Evolutionary conservation across 2,329 filamentous ascomycete species (phyloP).

Genomic region (Mycosphaerelloides madeirae): DNA sequence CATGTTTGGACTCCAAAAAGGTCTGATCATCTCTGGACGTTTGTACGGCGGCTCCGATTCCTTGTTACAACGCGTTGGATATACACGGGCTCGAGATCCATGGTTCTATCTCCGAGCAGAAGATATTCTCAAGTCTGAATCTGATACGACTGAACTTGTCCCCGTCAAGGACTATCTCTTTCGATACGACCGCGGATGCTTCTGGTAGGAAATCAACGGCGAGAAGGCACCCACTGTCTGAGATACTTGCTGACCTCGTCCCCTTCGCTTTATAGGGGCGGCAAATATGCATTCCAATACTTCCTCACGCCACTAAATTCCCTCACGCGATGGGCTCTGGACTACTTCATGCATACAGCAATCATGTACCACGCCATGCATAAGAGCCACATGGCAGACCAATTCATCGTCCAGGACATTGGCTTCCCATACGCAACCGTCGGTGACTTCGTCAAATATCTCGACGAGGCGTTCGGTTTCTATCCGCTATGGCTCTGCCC

Average conservation of each 20-base stretch:
- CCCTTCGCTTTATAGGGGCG: too few species aligned
- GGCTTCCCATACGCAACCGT: slow-evolving; percentile 52
- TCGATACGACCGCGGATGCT: slow-evolving; percentile 60
- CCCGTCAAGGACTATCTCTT: slow-evolving; percentile 54
- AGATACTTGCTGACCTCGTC: too few species aligned
- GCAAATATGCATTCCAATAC: slow-evolving; percentile 56
- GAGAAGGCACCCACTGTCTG: too few species aligned
- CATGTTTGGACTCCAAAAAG: slow-evolving; percentile 41
- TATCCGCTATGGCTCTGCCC: slow-evolving; percentile 60
- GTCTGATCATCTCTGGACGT: slow-evolving; percentile 42
- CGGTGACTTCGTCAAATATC: slow-evolving; percentile 51
- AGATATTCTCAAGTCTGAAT: slow-evolving; percentile 36
- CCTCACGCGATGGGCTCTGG: slow-evolving; percentile 54
- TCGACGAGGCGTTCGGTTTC: slow-evolving; percentile 44
- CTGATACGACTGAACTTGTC: slow-evolving; percentile 33
- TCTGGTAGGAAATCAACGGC: too few species aligned
- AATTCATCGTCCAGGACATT: slow-evolving; percentile 60
- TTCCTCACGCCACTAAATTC: slow-evolving; percentile 57
- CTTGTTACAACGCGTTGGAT: slow-evolving; percentile 35
- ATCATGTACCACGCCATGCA: slow-evolving; percentile 61
- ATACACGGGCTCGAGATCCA: slow-evolving; percentile 58
- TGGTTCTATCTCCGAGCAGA: slow-evolving; percentile 71
- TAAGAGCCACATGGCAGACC: slow-evolving; percentile 48
- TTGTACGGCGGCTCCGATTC: slow-evolving; percentile 29
- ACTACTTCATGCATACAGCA: slow-evolving; percentile 58